Percentiles rank a stretch among this genome's conserved stretches.
phyloP scores from a whole-genome alignment of 2,329 filamentous ascomycete species.

The Talaromyces amestolkiae region DNA sequence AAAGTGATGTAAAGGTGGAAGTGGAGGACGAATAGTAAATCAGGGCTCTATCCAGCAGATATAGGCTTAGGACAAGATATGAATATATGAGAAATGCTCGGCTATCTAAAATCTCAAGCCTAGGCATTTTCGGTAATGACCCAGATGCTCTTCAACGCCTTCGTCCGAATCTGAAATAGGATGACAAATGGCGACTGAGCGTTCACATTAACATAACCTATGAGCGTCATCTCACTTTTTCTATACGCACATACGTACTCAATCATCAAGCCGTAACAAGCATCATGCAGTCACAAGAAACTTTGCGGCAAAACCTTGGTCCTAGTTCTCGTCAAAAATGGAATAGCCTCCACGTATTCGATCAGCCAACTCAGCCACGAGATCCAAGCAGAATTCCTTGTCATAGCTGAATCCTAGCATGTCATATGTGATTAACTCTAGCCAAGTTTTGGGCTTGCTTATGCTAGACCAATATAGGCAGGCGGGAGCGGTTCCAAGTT shows the following conservation, averaged over 20 bases:
- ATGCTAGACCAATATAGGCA: not conserved
- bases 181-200: not conserved
- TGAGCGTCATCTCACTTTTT: not conserved
- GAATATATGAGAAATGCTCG: not conserved
- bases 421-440: not conserved
- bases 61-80: not conserved
- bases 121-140: not conserved
- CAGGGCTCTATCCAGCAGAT: not conserved
- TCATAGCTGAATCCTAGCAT: not conserved
- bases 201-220: not conserved
- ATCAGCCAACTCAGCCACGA: slow-evolving; percentile 3
- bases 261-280: not conserved
- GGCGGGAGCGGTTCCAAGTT: not conserved
- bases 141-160: not conserved
- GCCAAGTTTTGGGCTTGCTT: not conserved
- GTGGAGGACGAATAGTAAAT: not conserved
- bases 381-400: not conserved
- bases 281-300: not conserved
- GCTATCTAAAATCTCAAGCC: not conserved
- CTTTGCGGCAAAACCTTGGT: not conserved
- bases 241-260: not conserved
- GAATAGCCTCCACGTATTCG: not conserved
- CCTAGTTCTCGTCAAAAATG: not conserved
- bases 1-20: not conserved
- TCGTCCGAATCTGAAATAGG: not conserved